Conservation (phyloP, 345 rosid species). For the Populus ilicifolia region DNA sequence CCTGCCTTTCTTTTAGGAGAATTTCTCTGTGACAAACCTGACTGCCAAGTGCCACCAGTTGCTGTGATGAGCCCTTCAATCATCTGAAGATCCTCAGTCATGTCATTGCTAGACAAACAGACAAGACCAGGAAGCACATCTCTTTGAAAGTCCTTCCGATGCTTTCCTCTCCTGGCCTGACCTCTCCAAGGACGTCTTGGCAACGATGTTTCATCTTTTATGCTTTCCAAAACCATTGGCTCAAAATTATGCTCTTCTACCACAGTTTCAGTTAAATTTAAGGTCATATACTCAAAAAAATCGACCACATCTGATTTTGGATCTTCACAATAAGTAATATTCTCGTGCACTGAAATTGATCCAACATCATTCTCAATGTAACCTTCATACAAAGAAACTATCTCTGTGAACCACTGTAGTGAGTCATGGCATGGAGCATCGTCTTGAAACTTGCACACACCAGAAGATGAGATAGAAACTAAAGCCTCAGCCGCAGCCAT, state of each 20-base stretch:
- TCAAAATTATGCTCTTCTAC: slow-evolving; percentile 37
- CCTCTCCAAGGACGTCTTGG: slow-evolving; percentile 55
- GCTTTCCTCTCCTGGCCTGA: slow-evolving; percentile 66
- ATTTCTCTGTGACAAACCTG: slow-evolving; percentile 42
- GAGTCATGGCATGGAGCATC: slow-evolving; percentile 14
- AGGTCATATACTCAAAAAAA: slow-evolving; percentile 62
- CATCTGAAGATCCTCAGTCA: slow-evolving; percentile 61
- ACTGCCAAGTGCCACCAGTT: slow-evolving; percentile 52
- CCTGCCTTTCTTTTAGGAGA: slow-evolving; percentile 29
- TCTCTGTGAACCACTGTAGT: slow-evolving; percentile 69
- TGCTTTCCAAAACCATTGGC: slow-evolving; percentile 35
- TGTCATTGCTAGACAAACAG: slow-evolving; percentile 60
- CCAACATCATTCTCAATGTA: slow-evolving; percentile 19
- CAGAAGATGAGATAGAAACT: slow-evolving; percentile 49
- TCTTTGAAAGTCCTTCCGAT: slow-evolving; percentile 69
- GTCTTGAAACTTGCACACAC: slow-evolving; percentile 12
- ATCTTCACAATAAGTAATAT: slow-evolving; percentile 12
- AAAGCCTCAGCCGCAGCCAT: slow-evolving; percentile 61
- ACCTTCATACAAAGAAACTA: slow-evolving; percentile 23
- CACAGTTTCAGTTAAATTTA: slow-evolving; percentile 50
- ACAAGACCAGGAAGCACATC: slow-evolving; percentile 63
- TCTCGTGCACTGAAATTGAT: slow-evolving; percentile 1
- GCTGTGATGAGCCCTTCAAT: slow-evolving; percentile 72
- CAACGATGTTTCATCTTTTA: slow-evolving; percentile 32
- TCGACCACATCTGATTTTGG: slow-evolving; percentile 37